A percentile compares a stretch with the other conserved stretches of the same genome.
These are phyloP conservation scores for Pseudocercospora musae DNA, from an alignment of 2,329 filamentous ascomycete species.

Conservation along the genomic window DNA sequence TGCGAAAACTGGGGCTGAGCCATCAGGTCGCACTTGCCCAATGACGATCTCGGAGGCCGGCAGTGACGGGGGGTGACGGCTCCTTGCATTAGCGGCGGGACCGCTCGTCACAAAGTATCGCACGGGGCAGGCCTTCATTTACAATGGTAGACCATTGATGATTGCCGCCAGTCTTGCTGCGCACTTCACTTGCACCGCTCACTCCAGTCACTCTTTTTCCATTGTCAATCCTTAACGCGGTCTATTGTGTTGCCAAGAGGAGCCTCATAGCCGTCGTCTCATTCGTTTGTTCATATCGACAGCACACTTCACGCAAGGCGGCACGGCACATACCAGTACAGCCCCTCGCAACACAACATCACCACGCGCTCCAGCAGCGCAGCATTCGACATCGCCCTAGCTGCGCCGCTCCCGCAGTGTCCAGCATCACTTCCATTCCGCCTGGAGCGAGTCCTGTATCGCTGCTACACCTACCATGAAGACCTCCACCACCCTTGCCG, in stretches of 20 bases:
- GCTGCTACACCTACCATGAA: conserved; percentile 14
- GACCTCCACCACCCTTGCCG: conserved; percentile 23
- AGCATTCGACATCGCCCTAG: too few species aligned
- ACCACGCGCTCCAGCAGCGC: conserved; percentile 20
- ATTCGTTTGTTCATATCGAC: conserved; percentile 18
- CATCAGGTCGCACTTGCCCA: neutral
- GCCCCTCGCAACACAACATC: conserved; percentile 17
- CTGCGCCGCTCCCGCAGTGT: conserved; percentile 19
- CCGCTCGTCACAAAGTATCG: neutral
- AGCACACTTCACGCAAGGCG: too few species aligned
- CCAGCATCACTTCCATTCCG: conserved; percentile 10
- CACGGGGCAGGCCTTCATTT: neutral
- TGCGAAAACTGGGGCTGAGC: neutral
- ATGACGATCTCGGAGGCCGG: neutral
- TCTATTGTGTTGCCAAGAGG: conserved; percentile 21
- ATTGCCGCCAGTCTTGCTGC: neutral
- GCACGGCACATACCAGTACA: conserved; percentile 22
- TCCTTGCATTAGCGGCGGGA: neutral
- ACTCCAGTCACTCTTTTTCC: conserved; percentile 17
- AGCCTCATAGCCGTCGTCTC: conserved; percentile 22
- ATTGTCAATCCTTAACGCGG: conserved; percentile 12
- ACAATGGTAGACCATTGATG: too few species aligned
- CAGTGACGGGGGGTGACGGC: neutral
- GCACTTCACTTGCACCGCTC: neutral
- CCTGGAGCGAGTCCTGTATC: conserved; percentile 12